Conservation (phyloP, 1,284 basidiomycete genomes). For the Cystobasidium slooffiae region DNA sequence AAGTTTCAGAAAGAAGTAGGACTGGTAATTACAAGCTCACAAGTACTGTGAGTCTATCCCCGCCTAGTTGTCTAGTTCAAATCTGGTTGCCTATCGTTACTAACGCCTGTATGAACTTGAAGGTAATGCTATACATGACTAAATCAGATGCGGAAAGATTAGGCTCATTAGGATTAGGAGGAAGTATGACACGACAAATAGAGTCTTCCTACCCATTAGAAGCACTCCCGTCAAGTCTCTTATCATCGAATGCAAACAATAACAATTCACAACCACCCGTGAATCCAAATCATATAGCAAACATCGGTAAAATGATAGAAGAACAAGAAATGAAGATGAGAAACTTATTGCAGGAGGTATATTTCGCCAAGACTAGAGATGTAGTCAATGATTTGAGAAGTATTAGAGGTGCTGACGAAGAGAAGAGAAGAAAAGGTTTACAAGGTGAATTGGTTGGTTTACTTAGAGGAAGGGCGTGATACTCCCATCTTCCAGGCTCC, state of each 20-base stretch:
- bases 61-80: not conserved
- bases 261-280: not conserved
- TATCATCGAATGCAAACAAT: not conserved
- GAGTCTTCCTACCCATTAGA: conserved; percentile 50
- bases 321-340: conserved; percentile 99
- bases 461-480: conserved; percentile 50
- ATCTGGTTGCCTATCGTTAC: not conserved
- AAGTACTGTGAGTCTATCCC: conserved; percentile 66
- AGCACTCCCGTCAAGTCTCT: conserved; percentile 25
- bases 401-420: conserved; percentile 80
- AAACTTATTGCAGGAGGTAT: conserved; percentile 72
- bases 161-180: conserved; percentile 81
- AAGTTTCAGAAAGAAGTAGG: conserved; percentile 83
- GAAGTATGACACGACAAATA: conserved; percentile 96
- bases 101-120: not conserved
- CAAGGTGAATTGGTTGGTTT: conserved; percentile 89
- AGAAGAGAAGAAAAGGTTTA: conserved; percentile 77
- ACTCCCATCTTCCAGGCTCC: no score
- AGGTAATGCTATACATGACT: conserved; percentile 88
- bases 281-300: conserved; percentile 74
- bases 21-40: conserved; percentile 96
- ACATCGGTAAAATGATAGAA: conserved; percentile 92
- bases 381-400: conserved; percentile 89
- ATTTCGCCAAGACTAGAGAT: conserved; percentile 74
- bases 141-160: conserved; percentile 58